These are phyloP conservation scores for Candida adriatica DNA, from an alignment of 805 yeast species.

Conservation along the genomic window DNA sequence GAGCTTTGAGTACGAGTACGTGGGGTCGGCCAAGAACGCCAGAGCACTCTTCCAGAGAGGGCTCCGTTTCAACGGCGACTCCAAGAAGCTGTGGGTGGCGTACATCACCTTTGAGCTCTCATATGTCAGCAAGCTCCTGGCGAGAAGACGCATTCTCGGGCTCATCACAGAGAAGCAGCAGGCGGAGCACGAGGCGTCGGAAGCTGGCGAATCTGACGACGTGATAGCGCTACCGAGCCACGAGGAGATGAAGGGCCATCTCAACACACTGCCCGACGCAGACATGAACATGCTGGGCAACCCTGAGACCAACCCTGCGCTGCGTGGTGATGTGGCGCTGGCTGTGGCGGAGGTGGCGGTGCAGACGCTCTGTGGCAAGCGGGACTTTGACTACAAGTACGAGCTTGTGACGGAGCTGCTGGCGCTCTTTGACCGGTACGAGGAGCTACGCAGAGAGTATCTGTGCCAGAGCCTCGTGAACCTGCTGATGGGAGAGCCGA, in stretches of 20 bases:
- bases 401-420: constrained; percentile 42
- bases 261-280: constrained; percentile 77
- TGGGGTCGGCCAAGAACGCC: constrained; percentile 85
- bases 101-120: constrained; percentile 85
- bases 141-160: constrained; percentile 78
- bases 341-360: constrained; percentile 62
- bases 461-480: constrained; percentile 58
- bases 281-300: constrained; percentile 81
- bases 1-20: constrained; percentile 82
- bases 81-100: constrained; percentile 68
- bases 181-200: constrained; percentile 34
- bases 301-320: constrained; percentile 76
- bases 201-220: constrained; percentile 27
- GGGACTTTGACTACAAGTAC: constrained; percentile 27
- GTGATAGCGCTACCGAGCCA: constrained; percentile 41
- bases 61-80: constrained; percentile 74
- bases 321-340: constrained; percentile 65
- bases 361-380: constrained; percentile 33
- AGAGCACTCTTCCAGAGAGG: constrained; percentile 81
- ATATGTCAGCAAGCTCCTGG: constrained; percentile 74
- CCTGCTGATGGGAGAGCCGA: constrained; percentile 39
- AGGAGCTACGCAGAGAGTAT: constrained; percentile 60
- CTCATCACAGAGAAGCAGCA: constrained; percentile 71
- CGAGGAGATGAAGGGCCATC: constrained; percentile 52
- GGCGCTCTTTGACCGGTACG: constrained; percentile 59